Conservation (phyloP, 192 early-diverging fungal genomes). For the Linnemannia elongata region DNA sequence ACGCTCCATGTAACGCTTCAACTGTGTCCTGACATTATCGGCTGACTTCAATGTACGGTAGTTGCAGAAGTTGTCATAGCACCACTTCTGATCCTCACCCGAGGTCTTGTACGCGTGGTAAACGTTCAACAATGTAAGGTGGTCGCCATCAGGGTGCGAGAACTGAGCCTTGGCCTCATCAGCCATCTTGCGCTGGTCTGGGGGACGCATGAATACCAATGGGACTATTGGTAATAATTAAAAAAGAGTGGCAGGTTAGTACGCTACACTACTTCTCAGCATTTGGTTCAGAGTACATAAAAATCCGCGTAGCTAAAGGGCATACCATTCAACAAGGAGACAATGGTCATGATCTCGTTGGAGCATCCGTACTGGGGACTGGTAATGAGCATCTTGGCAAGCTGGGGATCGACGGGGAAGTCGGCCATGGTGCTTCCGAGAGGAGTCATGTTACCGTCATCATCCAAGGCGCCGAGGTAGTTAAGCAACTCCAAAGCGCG, state of each 20-base stretch:
- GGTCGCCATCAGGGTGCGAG: conserved; percentile 95
- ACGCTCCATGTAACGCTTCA: conserved; percentile 86
- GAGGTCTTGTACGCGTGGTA: conserved; percentile 90
- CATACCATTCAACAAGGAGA: conserved; percentile 87
- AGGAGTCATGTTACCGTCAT: conserved; percentile 93
- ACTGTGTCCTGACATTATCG: conserved; percentile 92
- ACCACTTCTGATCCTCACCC: conserved; percentile 86
- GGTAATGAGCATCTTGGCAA: conserved; percentile 92
- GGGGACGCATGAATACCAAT: conserved; percentile 92
- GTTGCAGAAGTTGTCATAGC: conserved; percentile 94
- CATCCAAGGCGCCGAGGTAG: conserved; percentile 94
- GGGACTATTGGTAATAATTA: conserved; percentile 70
- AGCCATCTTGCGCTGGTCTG: conserved; percentile 87
- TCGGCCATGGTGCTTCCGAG: conserved; percentile 91
- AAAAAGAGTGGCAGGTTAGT: neutral
- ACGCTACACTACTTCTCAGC: too few species aligned
- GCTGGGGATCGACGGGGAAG: conserved; percentile 98
- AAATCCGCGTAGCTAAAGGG: too few species aligned
- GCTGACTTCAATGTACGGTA: conserved; percentile 90
- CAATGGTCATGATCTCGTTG: conserved; percentile 94
- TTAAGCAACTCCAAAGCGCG: conserved; percentile 96
- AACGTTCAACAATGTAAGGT: conserved; percentile 96
- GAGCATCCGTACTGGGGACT: conserved; percentile 90
- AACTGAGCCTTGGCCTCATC: conserved; percentile 95
- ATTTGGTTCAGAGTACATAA: too few species aligned